Base-by-base conservation (phyloP, 305 asterid species). In the Rubia tinctorum region DNA sequence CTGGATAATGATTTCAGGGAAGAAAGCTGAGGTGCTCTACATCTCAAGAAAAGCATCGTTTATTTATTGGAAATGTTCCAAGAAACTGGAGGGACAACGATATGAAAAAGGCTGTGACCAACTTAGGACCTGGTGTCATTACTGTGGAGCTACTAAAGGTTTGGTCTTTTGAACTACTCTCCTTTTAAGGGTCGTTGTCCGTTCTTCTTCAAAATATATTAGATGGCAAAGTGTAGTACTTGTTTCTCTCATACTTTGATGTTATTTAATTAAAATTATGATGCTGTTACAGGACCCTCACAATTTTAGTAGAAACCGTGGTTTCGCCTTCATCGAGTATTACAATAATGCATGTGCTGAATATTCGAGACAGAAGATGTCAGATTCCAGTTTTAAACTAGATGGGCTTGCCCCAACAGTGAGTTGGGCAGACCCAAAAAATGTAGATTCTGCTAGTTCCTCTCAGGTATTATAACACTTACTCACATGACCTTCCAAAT, bases 391-490 rank as follows among this genome's bases (percentile, higher is more conserved):
- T 22, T 95, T 95, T 81, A 92, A 91, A 82, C 95, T 95, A 69
- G 96, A 92, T 76, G 96, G 89, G 70, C 90, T 87, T 80, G 89
- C 95, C 71, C 99, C 99, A 66, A 95, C 98, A 74, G 99, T 95
- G 80, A 95, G 99, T 81, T 95, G 99, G 99, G 99, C 99, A 67
- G 98, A 92, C 84, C 93, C 98, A 49, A 91, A 85, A 85, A 95
- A 81, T 78, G 88, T 89, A 61, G 99, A 95, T 77, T 83, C 97
- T 71, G 82, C 99, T 4, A 80, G 96, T 73, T 20, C 86, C 73
- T 84, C 95, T 51, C 97, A 89, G 98, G 98, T 95, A 73, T 53
- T 80, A 67, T 25, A 44, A 14, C 53, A 58, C 66, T 44, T 67
- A 43, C 45, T 65, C 25, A 40, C 72, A 69, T 40, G 14, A 6